These are phyloP conservation scores for Helenozyma baotianmanensis DNA, from an alignment of 805 yeast species.

Conservation along the genomic window DNA sequence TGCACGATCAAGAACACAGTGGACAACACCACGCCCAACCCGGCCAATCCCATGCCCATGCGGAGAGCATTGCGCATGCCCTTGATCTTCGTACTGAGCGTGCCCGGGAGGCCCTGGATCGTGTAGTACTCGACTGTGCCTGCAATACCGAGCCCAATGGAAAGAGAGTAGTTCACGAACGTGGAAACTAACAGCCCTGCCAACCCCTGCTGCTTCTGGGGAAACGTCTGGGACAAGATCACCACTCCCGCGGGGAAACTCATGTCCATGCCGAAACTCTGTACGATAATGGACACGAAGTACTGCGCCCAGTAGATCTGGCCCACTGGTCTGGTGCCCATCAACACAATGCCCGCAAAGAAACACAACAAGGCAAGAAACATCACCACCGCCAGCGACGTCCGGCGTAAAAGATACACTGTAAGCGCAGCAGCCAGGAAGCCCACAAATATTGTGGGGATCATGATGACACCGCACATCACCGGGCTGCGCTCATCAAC, in stretches of 20 bases:
- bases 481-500: slow-evolving; percentile 10
- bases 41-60: slow-evolving; percentile 33
- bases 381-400: slow-evolving; percentile 12
- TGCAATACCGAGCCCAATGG: slow-evolving; percentile 33
- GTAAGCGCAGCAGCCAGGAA: slow-evolving; percentile 11
- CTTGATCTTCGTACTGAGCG: slow-evolving; percentile 14
- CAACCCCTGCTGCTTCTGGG: slow-evolving; percentile 14
- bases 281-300: slow-evolving; percentile 11
- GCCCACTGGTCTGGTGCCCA: slow-evolving; percentile 16
- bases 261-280: slow-evolving; percentile 18
- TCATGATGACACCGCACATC: slow-evolving; percentile 14
- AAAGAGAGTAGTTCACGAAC: slow-evolving; percentile 19
- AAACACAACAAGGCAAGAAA: slow-evolving; percentile 11
- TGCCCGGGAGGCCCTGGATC: slow-evolving; percentile 14
- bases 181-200: slow-evolving; percentile 17
- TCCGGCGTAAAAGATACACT: slow-evolving; percentile 5
- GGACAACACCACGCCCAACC: slow-evolving; percentile 23
- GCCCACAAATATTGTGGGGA: slow-evolving; percentile 16
- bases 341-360: slow-evolving; percentile 9
- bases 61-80: slow-evolving; percentile 25
- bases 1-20: slow-evolving; percentile 12
- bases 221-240: slow-evolving; percentile 11
- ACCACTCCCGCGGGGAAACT: slow-evolving; percentile 17
- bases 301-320: slow-evolving; percentile 18
- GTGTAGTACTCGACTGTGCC: slow-evolving; percentile 30